Percentiles rank a stretch among this genome's conserved stretches.
These are phyloP conservation scores for Colletotrichum brevisporum DNA, from an alignment of 2,329 filamentous ascomycete species.

Conservation along the genomic window DNA sequence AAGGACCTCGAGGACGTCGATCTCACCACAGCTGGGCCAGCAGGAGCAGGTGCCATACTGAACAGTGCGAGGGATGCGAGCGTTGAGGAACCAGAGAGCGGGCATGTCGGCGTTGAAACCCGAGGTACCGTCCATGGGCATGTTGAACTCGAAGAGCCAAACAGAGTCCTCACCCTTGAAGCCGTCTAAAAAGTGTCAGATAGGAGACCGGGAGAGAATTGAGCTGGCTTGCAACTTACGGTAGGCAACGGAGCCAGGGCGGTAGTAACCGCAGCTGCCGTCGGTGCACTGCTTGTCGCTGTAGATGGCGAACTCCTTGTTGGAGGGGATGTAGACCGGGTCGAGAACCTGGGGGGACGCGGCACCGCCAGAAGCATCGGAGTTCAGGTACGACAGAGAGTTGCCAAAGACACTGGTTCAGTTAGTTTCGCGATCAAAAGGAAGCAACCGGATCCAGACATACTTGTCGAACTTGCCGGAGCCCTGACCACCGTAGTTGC, in stretches of 20 bases:
- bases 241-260: slow-evolving; percentile 60
- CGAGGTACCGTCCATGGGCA: slow-evolving; percentile 73
- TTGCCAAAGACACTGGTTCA: slow-evolving; percentile 57
- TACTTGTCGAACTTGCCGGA: slow-evolving; percentile 61
- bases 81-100: slow-evolving; percentile 83
- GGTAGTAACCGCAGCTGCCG: slow-evolving; percentile 59
- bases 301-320: slow-evolving; percentile 62
- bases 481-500: slow-evolving; percentile 60
- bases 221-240: slow-evolving; percentile 47
- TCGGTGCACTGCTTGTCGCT: slow-evolving; percentile 58
- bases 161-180: slow-evolving; percentile 74
- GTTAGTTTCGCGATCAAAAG: neutral
- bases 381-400: slow-evolving; percentile 62
- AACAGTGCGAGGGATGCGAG: slow-evolving; percentile 76
- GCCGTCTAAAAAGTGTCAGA: slow-evolving; percentile 66
- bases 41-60: slow-evolving; percentile 83
- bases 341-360: slow-evolving; percentile 56
- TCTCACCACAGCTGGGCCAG: slow-evolving; percentile 81
- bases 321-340: slow-evolving; percentile 56
- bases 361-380: slow-evolving; percentile 56
- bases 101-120: slow-evolving; percentile 76
- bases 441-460: slow-evolving; percentile 42
- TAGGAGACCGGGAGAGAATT: neutral
- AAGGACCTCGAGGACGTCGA: slow-evolving; percentile 82
- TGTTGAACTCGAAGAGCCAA: slow-evolving; percentile 81